Conservation (phyloP, 1,284 basidiomycete genomes). For the Leccinum brunneo-olivaceum region DNA sequence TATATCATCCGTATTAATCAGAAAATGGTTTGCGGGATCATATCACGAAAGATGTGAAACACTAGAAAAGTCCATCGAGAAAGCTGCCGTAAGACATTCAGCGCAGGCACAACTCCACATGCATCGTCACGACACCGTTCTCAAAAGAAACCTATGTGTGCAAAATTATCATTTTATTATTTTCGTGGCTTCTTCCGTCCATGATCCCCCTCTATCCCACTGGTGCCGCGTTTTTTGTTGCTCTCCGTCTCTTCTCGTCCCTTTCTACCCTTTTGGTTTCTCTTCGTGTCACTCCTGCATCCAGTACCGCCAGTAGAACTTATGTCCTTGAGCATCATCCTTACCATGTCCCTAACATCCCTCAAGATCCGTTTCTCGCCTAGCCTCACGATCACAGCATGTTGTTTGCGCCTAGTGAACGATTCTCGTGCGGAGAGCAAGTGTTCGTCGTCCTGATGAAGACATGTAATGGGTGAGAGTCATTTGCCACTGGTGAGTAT, state of each 20-base stretch:
- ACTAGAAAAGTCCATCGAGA: background rate
- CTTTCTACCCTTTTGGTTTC: background rate
- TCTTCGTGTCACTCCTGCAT: background rate
- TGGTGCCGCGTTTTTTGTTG: slow-evolving; percentile 16
- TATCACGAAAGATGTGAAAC: background rate
- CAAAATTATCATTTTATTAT: background rate
- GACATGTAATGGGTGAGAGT: slow-evolving; percentile 2
- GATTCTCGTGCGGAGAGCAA: slow-evolving; percentile 30
- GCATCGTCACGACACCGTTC: no score
- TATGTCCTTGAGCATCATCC: slow-evolving; percentile 9
- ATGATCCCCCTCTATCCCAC: slow-evolving; percentile 1
- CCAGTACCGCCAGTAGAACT: background rate
- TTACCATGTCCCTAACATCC: slow-evolving; percentile 31
- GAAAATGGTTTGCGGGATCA: background rate
- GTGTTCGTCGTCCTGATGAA: slow-evolving; percentile 45
- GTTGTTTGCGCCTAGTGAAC: slow-evolving; percentile 44
- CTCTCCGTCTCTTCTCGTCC: background rate
- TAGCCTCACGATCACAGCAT: slow-evolving; percentile 69
- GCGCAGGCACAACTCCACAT: no score
- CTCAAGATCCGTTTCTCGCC: slow-evolving; percentile 75
- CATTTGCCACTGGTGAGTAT: background rate
- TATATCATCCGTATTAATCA: background rate
- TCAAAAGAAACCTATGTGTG: background rate
- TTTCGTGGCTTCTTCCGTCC: slow-evolving; percentile 21
- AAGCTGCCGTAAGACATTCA: background rate